Evolutionary conservation across 495 filamentous ascomycete genomes (phyloP), one percentile per base, ranked within the genome.

Genomic region (Trypethelium eluteriae): DNA sequence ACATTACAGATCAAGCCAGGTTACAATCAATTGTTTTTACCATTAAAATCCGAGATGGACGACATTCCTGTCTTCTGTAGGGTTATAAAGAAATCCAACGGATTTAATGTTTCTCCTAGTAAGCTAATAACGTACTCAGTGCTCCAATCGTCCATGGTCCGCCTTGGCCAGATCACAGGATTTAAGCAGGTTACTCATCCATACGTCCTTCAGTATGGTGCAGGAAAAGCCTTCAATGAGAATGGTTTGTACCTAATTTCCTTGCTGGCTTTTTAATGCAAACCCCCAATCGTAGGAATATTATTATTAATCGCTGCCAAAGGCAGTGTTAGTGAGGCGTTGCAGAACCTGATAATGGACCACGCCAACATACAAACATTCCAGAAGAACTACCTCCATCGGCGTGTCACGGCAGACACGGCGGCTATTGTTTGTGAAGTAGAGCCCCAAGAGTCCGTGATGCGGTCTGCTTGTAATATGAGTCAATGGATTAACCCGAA

Each of bases 401-500:
- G 41, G 25, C 36, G 41, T 18, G 36, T 50, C 12, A 64, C 36
- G 16, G 63, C 39, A 14, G 63, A 64, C 44, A 32, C 41, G 16
- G 38, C 5, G 32, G 41, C 36, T 38, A 49, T 53, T 11, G 9
- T 35, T 11, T 39, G 63, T 4, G 63, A 32, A 12, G 3, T 64
- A 11, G 36, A 53, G 25, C 63, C 63, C 16, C 38, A 64, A 32
- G n/a, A 64, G 4, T 35, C 5, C 12, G 14, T 50, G 41, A 64
- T 50, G 63, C 36, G 63, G 32, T n/a, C 25, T 11, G 63, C 63
- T 4, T 64, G 63, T 25, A 53, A 9, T 35, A 64, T 64, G 63
- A 64, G 63, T 32, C 63, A 39, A 12, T 64, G 16, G 41, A 64
- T 64, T 44, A 68, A 80, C 66, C 75, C 71, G 46, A 64, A 68